Conservation (phyloP, 768 basidiomycete species). For the Boletus reticulatus region DNA sequence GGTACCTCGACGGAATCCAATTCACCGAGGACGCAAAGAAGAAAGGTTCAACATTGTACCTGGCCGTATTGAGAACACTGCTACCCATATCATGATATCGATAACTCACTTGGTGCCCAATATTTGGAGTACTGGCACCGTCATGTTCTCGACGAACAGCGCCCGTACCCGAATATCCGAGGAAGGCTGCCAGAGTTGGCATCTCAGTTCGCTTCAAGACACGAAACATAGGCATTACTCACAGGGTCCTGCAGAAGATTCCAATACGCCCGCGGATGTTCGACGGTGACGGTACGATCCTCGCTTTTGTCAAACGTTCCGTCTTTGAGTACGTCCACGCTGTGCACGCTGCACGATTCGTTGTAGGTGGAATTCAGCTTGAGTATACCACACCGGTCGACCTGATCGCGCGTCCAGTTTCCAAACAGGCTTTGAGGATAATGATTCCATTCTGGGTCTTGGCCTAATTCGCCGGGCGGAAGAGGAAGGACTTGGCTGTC, state of each 20-base stretch:
- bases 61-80: conserved; percentile 6
- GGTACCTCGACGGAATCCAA: conserved; percentile 67
- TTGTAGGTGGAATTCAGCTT: background rate
- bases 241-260: conserved; percentile 29
- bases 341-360: conserved; percentile 20
- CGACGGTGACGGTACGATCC: background rate
- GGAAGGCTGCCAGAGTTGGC: conserved; percentile 28
- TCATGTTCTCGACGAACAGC: conserved; percentile 51
- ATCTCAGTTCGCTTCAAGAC: background rate
- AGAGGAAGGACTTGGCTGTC: conserved; percentile 14
- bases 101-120: conserved; percentile 50
- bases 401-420: conserved; percentile 36
- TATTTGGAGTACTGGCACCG: conserved; percentile 52
- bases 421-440: conserved; percentile 34
- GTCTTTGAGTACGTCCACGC: conserved; percentile 19
- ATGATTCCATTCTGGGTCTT: conserved; percentile 19
- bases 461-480: conserved; percentile 9
- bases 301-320: conserved; percentile 17
- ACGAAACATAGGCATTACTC: conserved; percentile 11
- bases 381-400: conserved; percentile 30
- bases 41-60: conserved; percentile 62
- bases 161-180: conserved; percentile 42
- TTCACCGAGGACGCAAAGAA: conserved; percentile 62
- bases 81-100: background rate
- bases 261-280: conserved; percentile 33